phyloP scores from a whole-genome alignment of 2,329 filamentous ascomycete genomes.

The Proliferodiscus dingleyae region DNA sequence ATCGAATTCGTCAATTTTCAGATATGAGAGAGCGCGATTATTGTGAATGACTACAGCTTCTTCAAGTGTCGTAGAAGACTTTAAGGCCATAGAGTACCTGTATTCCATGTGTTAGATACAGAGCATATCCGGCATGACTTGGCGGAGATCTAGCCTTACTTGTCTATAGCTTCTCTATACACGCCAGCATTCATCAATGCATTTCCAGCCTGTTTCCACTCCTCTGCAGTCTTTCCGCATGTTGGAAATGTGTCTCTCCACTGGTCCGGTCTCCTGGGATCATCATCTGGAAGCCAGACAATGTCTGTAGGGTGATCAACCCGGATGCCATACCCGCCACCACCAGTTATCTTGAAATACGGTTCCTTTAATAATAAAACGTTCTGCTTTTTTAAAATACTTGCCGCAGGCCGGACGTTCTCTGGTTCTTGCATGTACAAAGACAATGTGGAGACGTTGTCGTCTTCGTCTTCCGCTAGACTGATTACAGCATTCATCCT shows the following conservation, averaged over 20 bases:
- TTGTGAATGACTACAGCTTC: slow-evolving; percentile 25
- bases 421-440: slow-evolving; percentile 37
- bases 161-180: background rate
- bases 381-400: background rate
- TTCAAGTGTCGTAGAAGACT: slow-evolving; percentile 28
- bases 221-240: background rate
- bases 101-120: slow-evolving; percentile 16
- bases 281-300: background rate
- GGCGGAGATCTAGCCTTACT: background rate
- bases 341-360: background rate
- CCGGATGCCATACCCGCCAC: slow-evolving; percentile 34
- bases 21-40: slow-evolving; percentile 34
- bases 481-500: slow-evolving; percentile 32
- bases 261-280: background rate
- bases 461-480: slow-evolving; percentile 16
- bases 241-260: background rate
- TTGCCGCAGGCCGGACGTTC: background rate
- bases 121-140: slow-evolving; percentile 16
- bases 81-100: slow-evolving; percentile 18
- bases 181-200: background rate
- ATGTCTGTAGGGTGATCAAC: slow-evolving; percentile 3
- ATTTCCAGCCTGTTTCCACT: slow-evolving; percentile 1
- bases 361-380: slow-evolving; percentile 6
- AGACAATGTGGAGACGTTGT: slow-evolving; percentile 33
- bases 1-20: slow-evolving; percentile 32